These are phyloP conservation scores for Pichia sp. DNA, from an alignment of 1,139 yeast genomes.

Conservation along the genomic window DNA sequence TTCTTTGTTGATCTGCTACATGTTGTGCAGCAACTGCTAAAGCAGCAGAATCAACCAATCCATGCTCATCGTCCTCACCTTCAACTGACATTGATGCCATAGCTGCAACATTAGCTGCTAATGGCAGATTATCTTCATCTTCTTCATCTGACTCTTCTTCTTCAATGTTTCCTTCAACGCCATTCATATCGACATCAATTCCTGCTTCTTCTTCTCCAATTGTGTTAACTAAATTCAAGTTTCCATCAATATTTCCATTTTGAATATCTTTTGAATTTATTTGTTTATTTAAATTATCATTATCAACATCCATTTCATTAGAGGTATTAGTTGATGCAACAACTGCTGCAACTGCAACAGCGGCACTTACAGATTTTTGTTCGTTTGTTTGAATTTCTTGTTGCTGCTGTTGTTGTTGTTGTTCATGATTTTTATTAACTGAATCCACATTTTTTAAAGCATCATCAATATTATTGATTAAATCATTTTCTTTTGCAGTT, in stretches of 20 bases:
- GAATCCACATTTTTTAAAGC: conserved; percentile 1
- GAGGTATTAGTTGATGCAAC: background rate
- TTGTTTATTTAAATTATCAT: background rate
- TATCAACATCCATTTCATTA: conserved; percentile 4
- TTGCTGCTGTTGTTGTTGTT: too few relatives aligned
- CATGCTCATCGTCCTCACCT: conserved; percentile 14
- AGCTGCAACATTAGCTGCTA: conserved; percentile 17
- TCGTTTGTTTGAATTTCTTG: too few relatives aligned
- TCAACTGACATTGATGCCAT: conserved; percentile 18
- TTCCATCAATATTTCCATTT: too few relatives aligned
- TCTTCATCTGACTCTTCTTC: conserved; percentile 15
- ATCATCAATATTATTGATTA: conserved; percentile 2
- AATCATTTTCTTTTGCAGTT: background rate
- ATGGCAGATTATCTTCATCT: conserved; percentile 14
- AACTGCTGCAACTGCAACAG: background rate
- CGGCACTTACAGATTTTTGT: background rate
- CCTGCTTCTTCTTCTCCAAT: too few relatives aligned
- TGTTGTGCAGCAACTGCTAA: conserved; percentile 19
- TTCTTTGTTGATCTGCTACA: conserved; percentile 14
- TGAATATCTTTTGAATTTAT: too few relatives aligned
- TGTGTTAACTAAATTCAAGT: background rate
- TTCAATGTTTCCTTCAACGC: conserved; percentile 1
- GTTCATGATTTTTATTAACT: too few relatives aligned
- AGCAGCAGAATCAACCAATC: conserved; percentile 16
- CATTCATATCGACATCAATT: background rate